Conservation (phyloP, 345 rosid species). For the Eucalyptus tenuipes region DNA sequence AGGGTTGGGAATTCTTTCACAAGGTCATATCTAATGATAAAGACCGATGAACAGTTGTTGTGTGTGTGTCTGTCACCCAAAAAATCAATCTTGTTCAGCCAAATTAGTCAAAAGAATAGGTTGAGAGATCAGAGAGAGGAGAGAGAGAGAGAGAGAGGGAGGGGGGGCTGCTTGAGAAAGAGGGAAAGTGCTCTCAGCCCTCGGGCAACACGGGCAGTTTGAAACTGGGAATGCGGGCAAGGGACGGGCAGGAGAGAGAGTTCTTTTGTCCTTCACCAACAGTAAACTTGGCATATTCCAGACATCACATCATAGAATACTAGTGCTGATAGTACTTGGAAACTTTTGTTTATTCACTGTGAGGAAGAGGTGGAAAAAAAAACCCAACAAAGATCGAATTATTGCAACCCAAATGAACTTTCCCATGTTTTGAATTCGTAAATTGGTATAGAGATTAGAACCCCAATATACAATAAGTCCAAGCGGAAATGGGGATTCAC, state of each 20-base stretch:
- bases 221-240: conserved; percentile 5
- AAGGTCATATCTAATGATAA: neutral
- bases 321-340: neutral
- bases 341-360: neutral
- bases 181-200: conserved; percentile 29
- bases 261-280: conserved; percentile 6
- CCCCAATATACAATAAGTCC: neutral
- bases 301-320: conserved; percentile 2
- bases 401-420: neutral
- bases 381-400: neutral
- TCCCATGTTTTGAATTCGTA: neutral
- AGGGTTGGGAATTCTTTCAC: neutral
- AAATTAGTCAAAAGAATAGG: conserved; percentile 34
- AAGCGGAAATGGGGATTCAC: neutral
- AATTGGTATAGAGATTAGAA: neutral
- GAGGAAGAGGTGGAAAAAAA: neutral
- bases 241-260: conserved; percentile 18
- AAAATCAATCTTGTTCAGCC: neutral
- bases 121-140: conserved; percentile 10
- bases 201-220: conserved; percentile 60
- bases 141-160: conserved; percentile 1
- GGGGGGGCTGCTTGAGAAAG: conserved; percentile 18
- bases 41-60: neutral
- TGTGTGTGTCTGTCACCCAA: neutral
- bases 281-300: conserved; percentile 29